Evolutionary conservation across 371 early-diverging fungal genomes (phyloP).

Genomic region (Lichtheimia ramosa): DNA sequence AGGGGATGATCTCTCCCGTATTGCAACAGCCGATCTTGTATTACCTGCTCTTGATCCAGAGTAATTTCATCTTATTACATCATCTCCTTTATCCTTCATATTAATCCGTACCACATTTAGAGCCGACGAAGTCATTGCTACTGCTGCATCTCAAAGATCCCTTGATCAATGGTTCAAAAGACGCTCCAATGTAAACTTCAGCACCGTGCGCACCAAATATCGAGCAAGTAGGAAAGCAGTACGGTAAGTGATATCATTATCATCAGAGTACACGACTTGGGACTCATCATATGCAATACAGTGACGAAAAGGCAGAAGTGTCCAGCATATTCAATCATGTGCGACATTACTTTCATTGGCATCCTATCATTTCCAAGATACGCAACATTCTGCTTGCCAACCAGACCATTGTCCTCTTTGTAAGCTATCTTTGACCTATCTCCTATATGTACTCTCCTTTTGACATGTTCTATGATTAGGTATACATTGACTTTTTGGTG

Average conservation of each 20-base stretch:
- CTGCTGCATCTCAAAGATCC: constrained; percentile 12
- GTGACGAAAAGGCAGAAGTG: constrained; percentile 22
- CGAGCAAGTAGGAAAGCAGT: constrained; percentile 29
- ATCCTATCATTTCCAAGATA: constrained; percentile 10
- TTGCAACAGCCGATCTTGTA: constrained; percentile 26
- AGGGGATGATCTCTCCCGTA: not conserved
- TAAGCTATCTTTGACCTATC: constrained; percentile 6
- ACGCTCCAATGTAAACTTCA: constrained; percentile 23
- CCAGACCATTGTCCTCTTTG: constrained; percentile 23
- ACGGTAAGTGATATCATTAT: constrained; percentile 24
- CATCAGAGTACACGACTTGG: not conserved
- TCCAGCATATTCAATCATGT: constrained; percentile 16
- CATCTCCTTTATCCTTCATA: not conserved
- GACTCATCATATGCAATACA: not conserved
- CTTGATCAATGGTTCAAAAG: constrained; percentile 22
- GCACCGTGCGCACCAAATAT: constrained; percentile 34
- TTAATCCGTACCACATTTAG: constrained; percentile 2
- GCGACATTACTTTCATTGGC: constrained; percentile 18
- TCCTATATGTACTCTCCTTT: not conserved
- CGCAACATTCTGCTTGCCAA: constrained; percentile 14
- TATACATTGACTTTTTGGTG: constrained; percentile 55
- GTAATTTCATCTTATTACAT: constrained; percentile 17
- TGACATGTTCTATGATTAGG: constrained; percentile 23
- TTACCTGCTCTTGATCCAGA: constrained; percentile 47
- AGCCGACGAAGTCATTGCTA: constrained; percentile 23